Conservation (phyloP, 345 rosid species). For the Aquilaria yunnanensis region DNA sequence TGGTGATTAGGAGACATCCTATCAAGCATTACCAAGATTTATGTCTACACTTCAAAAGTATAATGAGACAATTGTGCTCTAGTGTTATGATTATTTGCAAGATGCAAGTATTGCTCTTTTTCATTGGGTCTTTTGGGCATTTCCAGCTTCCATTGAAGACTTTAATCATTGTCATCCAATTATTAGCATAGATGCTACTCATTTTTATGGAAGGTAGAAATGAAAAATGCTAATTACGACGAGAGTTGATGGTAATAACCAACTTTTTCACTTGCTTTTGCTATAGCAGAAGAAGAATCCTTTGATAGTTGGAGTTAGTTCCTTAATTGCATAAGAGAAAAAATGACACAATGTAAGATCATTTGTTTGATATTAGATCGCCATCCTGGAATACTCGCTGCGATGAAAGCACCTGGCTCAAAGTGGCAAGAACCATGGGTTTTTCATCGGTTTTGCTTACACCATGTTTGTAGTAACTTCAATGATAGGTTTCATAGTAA, state of each 20-base stretch:
- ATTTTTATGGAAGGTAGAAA: conserved; percentile 6
- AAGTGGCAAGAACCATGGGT: too few relatives aligned
- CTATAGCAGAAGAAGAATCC: not conserved
- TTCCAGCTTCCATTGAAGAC: not conserved
- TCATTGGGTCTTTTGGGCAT: conserved; percentile 2
- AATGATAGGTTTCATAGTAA: not conserved
- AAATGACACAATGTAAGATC: conserved; percentile 2
- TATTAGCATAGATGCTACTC: not conserved
- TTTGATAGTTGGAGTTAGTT: conserved; percentile 5
- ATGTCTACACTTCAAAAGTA: not conserved
- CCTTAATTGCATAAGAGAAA: conserved; percentile 2
- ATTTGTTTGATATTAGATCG: conserved; percentile 3
- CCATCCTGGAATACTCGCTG: not conserved
- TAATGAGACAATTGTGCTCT: not conserved
- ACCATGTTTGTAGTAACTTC: too few relatives aligned
- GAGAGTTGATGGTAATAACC: not conserved
- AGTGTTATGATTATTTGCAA: not conserved
- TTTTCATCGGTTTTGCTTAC: too few relatives aligned
- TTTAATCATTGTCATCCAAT: conserved; percentile 1
- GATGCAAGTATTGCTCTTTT: not conserved
- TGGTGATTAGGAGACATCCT: conserved; percentile 5
- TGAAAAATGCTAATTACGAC: not conserved
- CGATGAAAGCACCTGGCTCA: not conserved
- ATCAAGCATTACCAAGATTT: not conserved
- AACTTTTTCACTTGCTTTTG: conserved; percentile 4